Evolutionary conservation across 257 asterid species (phyloP).

Genomic region (Anisodus acutangulus): DNA sequence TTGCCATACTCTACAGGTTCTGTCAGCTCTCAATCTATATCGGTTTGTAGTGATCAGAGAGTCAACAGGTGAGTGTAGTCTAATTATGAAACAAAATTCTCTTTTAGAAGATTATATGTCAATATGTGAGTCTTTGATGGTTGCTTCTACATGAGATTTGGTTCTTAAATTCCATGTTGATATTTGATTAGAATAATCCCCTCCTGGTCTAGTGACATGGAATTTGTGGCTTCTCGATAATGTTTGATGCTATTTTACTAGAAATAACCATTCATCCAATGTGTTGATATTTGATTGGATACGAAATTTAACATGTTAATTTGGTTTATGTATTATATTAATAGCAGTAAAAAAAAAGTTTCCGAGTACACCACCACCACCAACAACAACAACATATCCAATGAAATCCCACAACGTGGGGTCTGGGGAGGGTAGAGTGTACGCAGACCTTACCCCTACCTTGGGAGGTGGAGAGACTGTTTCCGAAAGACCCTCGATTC

Average conservation of each 20-base stretch:
- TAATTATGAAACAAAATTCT: slow-evolving; percentile 4
- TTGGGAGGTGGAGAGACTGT: too few species aligned
- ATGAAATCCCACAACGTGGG: too few species aligned
- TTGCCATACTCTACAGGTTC: slow-evolving; percentile 60
- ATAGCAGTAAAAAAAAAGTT: background rate
- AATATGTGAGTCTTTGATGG: slow-evolving; percentile 1
- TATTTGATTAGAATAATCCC: background rate
- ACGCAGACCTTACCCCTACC: too few species aligned
- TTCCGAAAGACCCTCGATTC: too few species aligned
- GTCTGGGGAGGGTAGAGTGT: too few species aligned
- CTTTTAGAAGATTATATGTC: background rate
- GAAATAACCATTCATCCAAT: background rate
- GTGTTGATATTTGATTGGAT: background rate
- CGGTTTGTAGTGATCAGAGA: slow-evolving; percentile 76
- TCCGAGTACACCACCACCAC: too few species aligned
- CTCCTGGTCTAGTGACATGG: slow-evolving; percentile 21
- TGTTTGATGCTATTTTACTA: slow-evolving; percentile 12
- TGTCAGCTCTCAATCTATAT: slow-evolving; percentile 84
- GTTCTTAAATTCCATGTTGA: background rate
- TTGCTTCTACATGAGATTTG: slow-evolving; percentile 16
- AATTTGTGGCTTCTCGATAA: background rate
- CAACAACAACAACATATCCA: too few species aligned
- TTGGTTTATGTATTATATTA: background rate
- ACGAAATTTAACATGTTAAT: background rate
- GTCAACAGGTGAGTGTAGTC: slow-evolving; percentile 57